Evolutionary conservation across 257 asterid genomes (phyloP).

Genomic region (Ajuga chamaepitys): DNA sequence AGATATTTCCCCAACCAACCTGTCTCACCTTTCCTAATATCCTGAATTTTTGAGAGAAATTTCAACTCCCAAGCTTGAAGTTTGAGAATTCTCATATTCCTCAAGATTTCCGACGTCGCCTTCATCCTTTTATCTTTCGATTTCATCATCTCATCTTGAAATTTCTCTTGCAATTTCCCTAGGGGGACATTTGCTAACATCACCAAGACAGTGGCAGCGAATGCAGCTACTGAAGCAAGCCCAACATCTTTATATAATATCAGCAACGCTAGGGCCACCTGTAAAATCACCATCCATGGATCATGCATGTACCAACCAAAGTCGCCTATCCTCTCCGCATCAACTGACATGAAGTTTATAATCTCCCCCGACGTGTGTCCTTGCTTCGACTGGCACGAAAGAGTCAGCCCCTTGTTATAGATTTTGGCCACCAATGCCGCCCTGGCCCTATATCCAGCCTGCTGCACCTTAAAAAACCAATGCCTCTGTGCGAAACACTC

Average conservation of each 20-base stretch:
- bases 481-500: constrained; percentile 74
- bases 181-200: constrained; percentile 73
- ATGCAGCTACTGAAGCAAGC: constrained; percentile 59
- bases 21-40: constrained; percentile 50
- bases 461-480: constrained; percentile 65
- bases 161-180: constrained; percentile 58
- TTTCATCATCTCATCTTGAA: constrained; percentile 66
- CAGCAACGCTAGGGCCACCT: constrained; percentile 52
- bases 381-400: constrained; percentile 64
- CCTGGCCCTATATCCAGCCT: constrained; percentile 73
- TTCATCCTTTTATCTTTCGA: constrained; percentile 87
- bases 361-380: constrained; percentile 79
- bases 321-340: constrained; percentile 78
- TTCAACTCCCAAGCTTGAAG: constrained; percentile 95
- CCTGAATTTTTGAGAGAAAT: constrained; percentile 56
- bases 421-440: constrained; percentile 73
- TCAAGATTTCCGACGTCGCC: constrained; percentile 77
- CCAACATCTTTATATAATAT: constrained; percentile 72
- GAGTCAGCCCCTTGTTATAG: constrained; percentile 65
- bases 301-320: constrained; percentile 86
- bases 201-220: constrained; percentile 52
- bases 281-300: constrained; percentile 70
- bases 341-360: constrained; percentile 78
- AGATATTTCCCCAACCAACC: constrained; percentile 65
- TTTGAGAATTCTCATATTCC: constrained; percentile 91